Evolutionary conservation across 2,329 filamentous ascomycete species (phyloP).

Genomic region (Lachnellula arida): DNA sequence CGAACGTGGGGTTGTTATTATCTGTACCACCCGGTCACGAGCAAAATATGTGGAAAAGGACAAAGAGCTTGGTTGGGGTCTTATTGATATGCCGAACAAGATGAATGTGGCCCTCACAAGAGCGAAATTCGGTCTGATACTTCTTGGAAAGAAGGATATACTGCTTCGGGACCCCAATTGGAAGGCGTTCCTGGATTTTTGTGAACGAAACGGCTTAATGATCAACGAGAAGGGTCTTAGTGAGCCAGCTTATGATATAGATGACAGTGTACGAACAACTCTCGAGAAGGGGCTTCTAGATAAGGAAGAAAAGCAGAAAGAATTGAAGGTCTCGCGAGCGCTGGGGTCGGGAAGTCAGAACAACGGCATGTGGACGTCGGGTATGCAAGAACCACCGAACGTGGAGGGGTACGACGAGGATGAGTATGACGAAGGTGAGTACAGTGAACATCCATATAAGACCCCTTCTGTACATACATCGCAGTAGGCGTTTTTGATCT

Average conservation of each 20-base stretch:
- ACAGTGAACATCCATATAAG: neutral
- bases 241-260: neutral
- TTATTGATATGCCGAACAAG: slow-evolving; percentile 15
- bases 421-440: neutral
- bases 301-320: neutral
- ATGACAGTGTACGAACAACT: neutral
- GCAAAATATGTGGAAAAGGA: slow-evolving; percentile 12
- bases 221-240: neutral
- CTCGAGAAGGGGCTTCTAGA: slow-evolving; percentile 8
- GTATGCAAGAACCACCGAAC: slow-evolving; percentile 1
- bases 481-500: no score
- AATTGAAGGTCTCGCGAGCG: neutral
- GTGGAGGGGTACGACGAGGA: neutral
- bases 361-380: neutral
- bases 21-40: slow-evolving; percentile 18
- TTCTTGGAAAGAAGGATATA: slow-evolving; percentile 14
- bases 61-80: slow-evolving; percentile 11
- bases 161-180: slow-evolving; percentile 13
- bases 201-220: slow-evolving; percentile 13
- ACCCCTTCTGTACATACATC: no score
- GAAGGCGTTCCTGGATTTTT: slow-evolving; percentile 15
- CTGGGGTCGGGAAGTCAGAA: neutral
- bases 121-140: slow-evolving; percentile 19
- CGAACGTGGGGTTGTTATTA: slow-evolving; percentile 15
- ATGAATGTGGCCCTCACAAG: slow-evolving; percentile 19